Evolutionary conservation across 495 filamentous ascomycete species (phyloP).

Genomic region (Neurospora tetraspora): DNA sequence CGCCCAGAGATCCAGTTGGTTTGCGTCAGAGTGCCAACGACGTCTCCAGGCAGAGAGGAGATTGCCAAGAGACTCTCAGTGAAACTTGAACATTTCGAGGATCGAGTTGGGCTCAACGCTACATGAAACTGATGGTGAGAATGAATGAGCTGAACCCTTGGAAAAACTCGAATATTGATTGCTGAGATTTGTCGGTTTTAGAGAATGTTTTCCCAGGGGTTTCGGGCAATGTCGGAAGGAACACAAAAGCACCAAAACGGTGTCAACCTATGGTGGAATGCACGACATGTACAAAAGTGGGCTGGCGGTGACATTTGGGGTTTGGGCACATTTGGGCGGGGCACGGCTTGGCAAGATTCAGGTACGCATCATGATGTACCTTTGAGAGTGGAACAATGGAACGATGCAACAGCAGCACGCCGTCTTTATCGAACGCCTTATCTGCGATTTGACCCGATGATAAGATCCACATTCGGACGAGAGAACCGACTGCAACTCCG

Average conservation of each 20-base stretch:
- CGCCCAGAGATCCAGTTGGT: not conserved
- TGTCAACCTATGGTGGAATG: slow-evolving; percentile 17
- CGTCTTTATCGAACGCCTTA: not conserved
- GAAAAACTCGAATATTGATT: not conserved
- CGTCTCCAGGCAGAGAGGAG: not conserved
- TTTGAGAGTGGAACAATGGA: not conserved
- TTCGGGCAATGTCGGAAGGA: slow-evolving; percentile 21
- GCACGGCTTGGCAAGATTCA: not conserved
- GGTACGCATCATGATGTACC: not conserved
- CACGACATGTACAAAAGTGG: not conserved
- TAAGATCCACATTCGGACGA: not conserved
- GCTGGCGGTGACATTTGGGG: slow-evolving; percentile 3
- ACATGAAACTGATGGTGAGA: not conserved
- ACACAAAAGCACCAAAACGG: not conserved
- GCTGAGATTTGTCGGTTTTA: not conserved
- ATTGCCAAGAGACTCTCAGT: not conserved
- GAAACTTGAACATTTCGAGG: not conserved
- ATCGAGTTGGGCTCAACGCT: not conserved
- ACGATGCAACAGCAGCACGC: not conserved
- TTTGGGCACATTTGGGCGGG: not conserved
- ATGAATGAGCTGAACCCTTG: not conserved
- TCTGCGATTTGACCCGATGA: not conserved
- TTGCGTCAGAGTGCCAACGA: not conserved
- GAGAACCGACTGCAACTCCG: not conserved
- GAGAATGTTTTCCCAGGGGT: not conserved